These are phyloP conservation scores for Hydnum rufescens DNA, from an alignment of 768 basidiomycete species.

Conservation along the genomic window DNA sequence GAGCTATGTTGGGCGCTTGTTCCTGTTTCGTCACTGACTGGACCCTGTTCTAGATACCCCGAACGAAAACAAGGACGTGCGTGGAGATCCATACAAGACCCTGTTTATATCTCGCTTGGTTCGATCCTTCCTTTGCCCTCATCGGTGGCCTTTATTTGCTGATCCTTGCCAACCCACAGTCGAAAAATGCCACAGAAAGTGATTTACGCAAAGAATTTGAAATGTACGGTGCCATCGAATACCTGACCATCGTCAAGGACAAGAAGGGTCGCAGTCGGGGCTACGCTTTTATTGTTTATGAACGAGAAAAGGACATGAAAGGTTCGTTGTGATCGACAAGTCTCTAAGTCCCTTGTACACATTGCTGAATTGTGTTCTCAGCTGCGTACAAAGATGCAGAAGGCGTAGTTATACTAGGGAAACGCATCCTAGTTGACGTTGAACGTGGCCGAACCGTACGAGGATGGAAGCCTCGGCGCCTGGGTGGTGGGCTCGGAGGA, in stretches of 20 bases:
- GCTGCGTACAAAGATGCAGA: conserved; percentile 98
- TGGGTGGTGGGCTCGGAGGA: conserved; percentile 99
- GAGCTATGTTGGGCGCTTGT: conserved; percentile 14
- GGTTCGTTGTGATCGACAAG: conserved; percentile 25
- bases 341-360: neutral
- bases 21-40: neutral
- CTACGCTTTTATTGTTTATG: conserved; percentile 95
- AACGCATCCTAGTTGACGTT: conserved; percentile 91
- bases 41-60: conserved; percentile 52
- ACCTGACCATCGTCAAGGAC: conserved; percentile 82
- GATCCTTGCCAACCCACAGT: conserved; percentile 27
- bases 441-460: conserved; percentile 95
- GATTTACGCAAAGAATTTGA: conserved; percentile 94
- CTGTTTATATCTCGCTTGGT: conserved; percentile 90
- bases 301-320: conserved; percentile 99
- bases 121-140: conserved; percentile 11
- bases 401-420: conserved; percentile 87
- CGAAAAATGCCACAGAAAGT: conserved; percentile 76
- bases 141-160: neutral
- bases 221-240: conserved; percentile 83
- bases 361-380: conserved; percentile 14
- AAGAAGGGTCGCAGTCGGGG: conserved; percentile 72
- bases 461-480: conserved; percentile 91
- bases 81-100: conserved; percentile 96
- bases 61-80: conserved; percentile 70